phyloP scores from a whole-genome alignment of 768 basidiomycete genomes.

The Collybia nuda region DNA sequence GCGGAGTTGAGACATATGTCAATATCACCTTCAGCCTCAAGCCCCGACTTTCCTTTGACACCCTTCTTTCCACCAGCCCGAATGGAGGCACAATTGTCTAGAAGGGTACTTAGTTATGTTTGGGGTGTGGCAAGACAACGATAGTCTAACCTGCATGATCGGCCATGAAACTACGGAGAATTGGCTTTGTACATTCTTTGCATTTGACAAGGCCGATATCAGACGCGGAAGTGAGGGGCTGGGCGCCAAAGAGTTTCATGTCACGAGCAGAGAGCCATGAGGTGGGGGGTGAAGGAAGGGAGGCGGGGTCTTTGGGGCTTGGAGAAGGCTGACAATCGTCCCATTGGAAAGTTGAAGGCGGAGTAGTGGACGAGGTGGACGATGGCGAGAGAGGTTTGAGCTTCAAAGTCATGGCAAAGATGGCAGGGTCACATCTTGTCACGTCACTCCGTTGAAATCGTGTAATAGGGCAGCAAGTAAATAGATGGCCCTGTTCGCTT shows the following conservation, averaged over 20 bases:
- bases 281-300: slow-evolving; percentile 71
- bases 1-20: slow-evolving; percentile 5
- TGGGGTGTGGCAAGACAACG: slow-evolving; percentile 4
- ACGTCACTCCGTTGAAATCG: neutral
- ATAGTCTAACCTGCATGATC: slow-evolving; percentile 68
- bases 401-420: slow-evolving; percentile 39
- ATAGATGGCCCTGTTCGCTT: too few relatives aligned
- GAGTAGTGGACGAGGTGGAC: slow-evolving; percentile 35
- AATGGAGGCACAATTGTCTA: slow-evolving; percentile 65
- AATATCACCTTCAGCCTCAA: slow-evolving; percentile 38
- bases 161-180: slow-evolving; percentile 69
- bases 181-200: slow-evolving; percentile 77
- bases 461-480: too few relatives aligned
- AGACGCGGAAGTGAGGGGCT: slow-evolving; percentile 63
- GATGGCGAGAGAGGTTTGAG: slow-evolving; percentile 35
- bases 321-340: slow-evolving; percentile 42
- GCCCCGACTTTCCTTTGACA: slow-evolving; percentile 53
- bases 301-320: slow-evolving; percentile 33
- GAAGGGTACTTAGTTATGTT: neutral
- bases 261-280: slow-evolving; percentile 84
- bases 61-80: slow-evolving; percentile 52
- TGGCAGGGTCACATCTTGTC: slow-evolving; percentile 7
- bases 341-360: slow-evolving; percentile 51
- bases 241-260: slow-evolving; percentile 84
- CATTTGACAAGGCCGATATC: slow-evolving; percentile 72